Evolutionary conservation across 1,139 yeast species (phyloP), one percentile per base, ranked within the genome.

Genomic region (Saccharomycopsis hybrid): DNA sequence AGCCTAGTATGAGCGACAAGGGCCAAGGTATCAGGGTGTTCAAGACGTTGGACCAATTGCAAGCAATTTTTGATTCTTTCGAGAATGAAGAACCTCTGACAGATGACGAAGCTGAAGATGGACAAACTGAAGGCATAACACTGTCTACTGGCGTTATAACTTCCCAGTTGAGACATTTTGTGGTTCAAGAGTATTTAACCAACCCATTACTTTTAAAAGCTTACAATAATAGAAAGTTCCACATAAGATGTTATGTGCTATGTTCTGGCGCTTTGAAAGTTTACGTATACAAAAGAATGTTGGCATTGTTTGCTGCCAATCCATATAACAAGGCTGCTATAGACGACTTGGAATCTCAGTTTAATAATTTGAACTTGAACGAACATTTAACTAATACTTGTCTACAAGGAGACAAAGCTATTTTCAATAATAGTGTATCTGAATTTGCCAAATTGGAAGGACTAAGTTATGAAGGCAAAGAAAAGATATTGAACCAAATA

Each of bases 1-100:
- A 92, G 62, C 98, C 98, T 9, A 82, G 96, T 57, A 89, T 92
- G 97, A 85, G 95, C 60, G 98, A 92, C 61, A 83, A 92, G 62
- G 98, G 96, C 8, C 97, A 92, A 64, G 98, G 98, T 0, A 89
- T 92, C 43, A 71, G 96, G 46, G 66, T 92, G 1, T 92, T 92
- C 68, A 74, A 74, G 49, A 82, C 90, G 0, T 71, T 88, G 35
- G 86, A 80, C 9, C 95, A 89, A 58, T 69, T 92, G 49, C 97
- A 90, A 62, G 75, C 67, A 2, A 82, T 90, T 8, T 92, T 92
- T 63, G 85, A 92, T 60, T 80, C 85, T 4, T 88, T 88, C 65
- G 96, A 89, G 58, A 92, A 82, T 56, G 83, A 72, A 11, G 75
- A 68, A 3, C 75, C 71, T 1, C 77, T 72, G 33, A 86, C 78